Percentiles rank a stretch among this genome's conserved stretches.
These are phyloP conservation scores for Aureobasidium zeae DNA, from an alignment of 2,329 filamentous ascomycete species.

Conservation along the genomic window DNA sequence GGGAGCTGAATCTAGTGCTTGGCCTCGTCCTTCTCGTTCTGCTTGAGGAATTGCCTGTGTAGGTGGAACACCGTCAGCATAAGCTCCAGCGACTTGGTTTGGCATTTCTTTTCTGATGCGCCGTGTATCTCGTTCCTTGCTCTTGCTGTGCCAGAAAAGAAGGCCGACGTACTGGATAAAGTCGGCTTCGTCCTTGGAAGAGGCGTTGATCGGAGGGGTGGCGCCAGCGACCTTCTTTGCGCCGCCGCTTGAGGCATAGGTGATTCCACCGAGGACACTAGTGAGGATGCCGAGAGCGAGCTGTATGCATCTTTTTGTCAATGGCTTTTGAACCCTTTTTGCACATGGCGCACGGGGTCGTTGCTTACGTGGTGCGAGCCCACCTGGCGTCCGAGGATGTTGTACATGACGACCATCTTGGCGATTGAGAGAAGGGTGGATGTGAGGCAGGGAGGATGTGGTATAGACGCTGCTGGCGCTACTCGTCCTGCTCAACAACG, in stretches of 20 bases:
- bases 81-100: not conserved
- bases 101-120: not conserved
- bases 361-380: conserved; percentile 45
- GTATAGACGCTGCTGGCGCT: conserved; percentile 5
- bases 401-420: conserved; percentile 45
- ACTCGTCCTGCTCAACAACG: no score
- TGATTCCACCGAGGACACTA: conserved; percentile 38
- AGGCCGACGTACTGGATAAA: conserved; percentile 51
- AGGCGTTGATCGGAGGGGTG: conserved; percentile 53
- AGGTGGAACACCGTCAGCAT: not conserved
- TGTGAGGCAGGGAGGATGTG: conserved; percentile 12
- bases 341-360: conserved; percentile 1
- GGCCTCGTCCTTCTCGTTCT: conserved; percentile 14
- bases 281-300: conserved; percentile 52
- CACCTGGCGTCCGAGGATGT: conserved; percentile 43
- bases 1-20: conserved; percentile 14
- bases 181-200: conserved; percentile 58
- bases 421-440: conserved; percentile 13
- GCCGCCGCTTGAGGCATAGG: conserved; percentile 38
- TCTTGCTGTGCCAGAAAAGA: not conserved
- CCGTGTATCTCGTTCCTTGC: not conserved
- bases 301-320: conserved; percentile 30
- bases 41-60: conserved; percentile 14
- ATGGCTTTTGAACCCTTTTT: no score
- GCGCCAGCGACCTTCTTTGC: conserved; percentile 39